phyloP scores from a whole-genome alignment of 1,284 basidiomycete genomes.

The Trametes polyzona region DNA sequence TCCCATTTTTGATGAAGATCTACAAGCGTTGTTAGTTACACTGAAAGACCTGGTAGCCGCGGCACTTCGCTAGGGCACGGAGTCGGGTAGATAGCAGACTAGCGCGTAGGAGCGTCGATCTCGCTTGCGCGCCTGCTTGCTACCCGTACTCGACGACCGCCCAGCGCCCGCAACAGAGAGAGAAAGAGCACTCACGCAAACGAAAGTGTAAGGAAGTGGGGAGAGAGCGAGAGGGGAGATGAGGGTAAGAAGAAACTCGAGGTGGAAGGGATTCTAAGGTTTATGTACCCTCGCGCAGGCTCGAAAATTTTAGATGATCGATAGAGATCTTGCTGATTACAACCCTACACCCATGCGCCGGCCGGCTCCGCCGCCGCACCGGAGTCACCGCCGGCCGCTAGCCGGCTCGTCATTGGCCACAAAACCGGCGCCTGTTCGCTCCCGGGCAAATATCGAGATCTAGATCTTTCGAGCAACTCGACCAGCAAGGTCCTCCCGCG shows the following conservation, averaged over 20 bases:
- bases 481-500: background rate
- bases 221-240: slow-evolving; percentile 38
- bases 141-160: slow-evolving; percentile 15
- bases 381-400: slow-evolving; percentile 28
- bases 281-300: slow-evolving; percentile 41
- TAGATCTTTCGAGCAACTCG: background rate
- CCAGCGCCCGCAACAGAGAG: slow-evolving; percentile 4
- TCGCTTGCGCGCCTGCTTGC: slow-evolving; percentile 8
- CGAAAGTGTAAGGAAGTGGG: slow-evolving; percentile 37
- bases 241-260: slow-evolving; percentile 39
- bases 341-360: slow-evolving; percentile 32
- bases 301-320: slow-evolving; percentile 44
- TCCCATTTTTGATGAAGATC: slow-evolving; percentile 69
- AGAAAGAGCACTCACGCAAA: slow-evolving; percentile 33
- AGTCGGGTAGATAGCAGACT: slow-evolving; percentile 24
- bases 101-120: slow-evolving; percentile 17
- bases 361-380: slow-evolving; percentile 34
- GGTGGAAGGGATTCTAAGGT: slow-evolving; percentile 36
- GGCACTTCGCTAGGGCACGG: slow-evolving; percentile 4
- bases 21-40: slow-evolving; percentile 11
- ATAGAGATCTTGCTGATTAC: slow-evolving; percentile 34
- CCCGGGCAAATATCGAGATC: slow-evolving; percentile 16
- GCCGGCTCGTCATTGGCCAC: slow-evolving; percentile 3
- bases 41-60: background rate
- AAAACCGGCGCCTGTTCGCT: slow-evolving; percentile 1